Conservation (phyloP, 2,329 filamentous ascomycete species). For the Tolypocladium pustulatum region DNA sequence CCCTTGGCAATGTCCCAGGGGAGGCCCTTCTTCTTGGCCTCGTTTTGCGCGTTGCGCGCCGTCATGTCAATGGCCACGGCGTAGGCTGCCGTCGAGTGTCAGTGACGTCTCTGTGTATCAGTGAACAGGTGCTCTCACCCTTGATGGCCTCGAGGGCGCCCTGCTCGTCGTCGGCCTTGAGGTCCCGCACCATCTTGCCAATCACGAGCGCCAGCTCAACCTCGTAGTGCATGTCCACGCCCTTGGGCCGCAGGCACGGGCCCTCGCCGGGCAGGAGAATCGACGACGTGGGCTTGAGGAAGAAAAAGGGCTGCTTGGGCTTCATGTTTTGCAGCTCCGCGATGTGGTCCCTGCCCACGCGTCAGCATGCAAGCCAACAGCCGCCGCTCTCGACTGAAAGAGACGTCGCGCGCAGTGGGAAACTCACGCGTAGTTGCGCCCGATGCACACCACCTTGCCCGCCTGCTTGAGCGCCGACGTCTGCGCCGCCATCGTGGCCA, state of each 20-base stretch:
- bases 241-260: conserved; percentile 70
- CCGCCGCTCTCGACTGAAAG: no score
- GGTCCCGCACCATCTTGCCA: conserved; percentile 67
- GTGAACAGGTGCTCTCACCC: conserved; percentile 36
- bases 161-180: conserved; percentile 62
- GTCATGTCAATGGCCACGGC: conserved; percentile 95
- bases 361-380: not conserved
- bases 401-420: not conserved
- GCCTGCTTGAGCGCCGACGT: conserved; percentile 41
- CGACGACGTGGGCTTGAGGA: conserved; percentile 85
- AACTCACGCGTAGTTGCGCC: conserved; percentile 86
- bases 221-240: conserved; percentile 85
- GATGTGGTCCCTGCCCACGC: conserved; percentile 67
- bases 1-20: conserved; percentile 96
- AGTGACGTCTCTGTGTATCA: not conserved
- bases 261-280: conserved; percentile 72
- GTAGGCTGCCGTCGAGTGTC: conserved; percentile 48
- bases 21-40: conserved; percentile 89
- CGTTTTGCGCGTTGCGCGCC: conserved; percentile 86
- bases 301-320: conserved; percentile 97
- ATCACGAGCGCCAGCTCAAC: conserved; percentile 88
- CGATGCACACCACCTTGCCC: conserved; percentile 82
- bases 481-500: conserved; percentile 28
- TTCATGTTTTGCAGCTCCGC: conserved; percentile 77
- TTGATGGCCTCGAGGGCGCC: conserved; percentile 75